phyloP scores from a whole-genome alignment of 257 asterid genomes.

The Primulina eburnea region DNA sequence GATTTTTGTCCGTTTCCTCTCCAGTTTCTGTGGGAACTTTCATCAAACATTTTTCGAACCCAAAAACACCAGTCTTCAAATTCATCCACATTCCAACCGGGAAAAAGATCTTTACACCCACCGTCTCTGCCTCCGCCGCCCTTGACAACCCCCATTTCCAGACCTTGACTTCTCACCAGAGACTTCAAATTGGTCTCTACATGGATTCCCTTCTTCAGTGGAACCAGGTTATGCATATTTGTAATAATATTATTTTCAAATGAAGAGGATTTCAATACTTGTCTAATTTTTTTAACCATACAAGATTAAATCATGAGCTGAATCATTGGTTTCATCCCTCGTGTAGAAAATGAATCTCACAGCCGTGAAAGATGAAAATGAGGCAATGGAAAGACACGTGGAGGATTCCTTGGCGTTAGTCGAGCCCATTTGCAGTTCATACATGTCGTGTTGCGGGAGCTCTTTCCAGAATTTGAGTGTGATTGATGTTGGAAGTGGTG shows the following conservation, averaged over 20 bases:
- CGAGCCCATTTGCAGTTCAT: conserved; percentile 54
- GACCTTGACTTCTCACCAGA: conserved; percentile 46
- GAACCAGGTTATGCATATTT: conserved; percentile 69
- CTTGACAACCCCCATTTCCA: conserved; percentile 39
- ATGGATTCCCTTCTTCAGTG: conserved; percentile 73
- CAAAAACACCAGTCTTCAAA: conserved; percentile 24
- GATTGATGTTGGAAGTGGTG: conserved; percentile 94
- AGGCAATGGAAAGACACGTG: conserved; percentile 87
- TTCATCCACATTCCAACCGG: conserved; percentile 26
- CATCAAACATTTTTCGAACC: conserved; percentile 55
- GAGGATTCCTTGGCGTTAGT: conserved; percentile 82
- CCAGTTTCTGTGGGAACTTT: conserved; percentile 47
- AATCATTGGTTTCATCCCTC: not conserved
- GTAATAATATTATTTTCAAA: too few relatives aligned
- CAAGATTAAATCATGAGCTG: not conserved
- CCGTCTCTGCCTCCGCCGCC: conserved; percentile 23
- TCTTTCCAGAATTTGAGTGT: conserved; percentile 60
- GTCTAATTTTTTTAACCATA: too few relatives aligned
- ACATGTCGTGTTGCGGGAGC: conserved; percentile 48
- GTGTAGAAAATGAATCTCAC: conserved; percentile 89
- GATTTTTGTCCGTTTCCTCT: conserved; percentile 13
- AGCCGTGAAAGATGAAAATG: conserved; percentile 71
- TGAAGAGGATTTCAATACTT: too few relatives aligned
- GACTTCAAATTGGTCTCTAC: conserved; percentile 59
- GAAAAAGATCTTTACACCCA: conserved; percentile 20